Evolutionary conservation across 2,329 filamentous ascomycete genomes (phyloP).

Genomic region (Aspergillus spinulosporus): DNA sequence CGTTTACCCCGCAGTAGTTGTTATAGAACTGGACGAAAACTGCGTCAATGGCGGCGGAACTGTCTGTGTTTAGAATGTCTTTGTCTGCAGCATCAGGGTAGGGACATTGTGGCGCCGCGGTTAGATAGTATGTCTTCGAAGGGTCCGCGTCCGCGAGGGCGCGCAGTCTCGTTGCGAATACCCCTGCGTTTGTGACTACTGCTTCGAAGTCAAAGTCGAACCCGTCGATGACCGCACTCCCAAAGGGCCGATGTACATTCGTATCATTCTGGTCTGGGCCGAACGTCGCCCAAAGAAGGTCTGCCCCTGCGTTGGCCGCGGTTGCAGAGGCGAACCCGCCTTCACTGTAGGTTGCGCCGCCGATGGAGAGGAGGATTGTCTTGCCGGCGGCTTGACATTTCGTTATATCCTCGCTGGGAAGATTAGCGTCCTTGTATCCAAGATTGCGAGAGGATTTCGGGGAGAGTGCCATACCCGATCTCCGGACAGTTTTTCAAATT

Average conservation of each 20-base stretch:
- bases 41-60: conserved; percentile 59
- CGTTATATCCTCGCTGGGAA: conserved; percentile 47
- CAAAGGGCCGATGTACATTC: conserved; percentile 64
- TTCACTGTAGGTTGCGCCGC: conserved; percentile 69
- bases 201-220: conserved; percentile 77
- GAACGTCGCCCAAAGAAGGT: conserved; percentile 70
- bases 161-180: conserved; percentile 62
- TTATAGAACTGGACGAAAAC: conserved; percentile 69
- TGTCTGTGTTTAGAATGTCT: conserved; percentile 55
- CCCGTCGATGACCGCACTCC: conserved; percentile 65
- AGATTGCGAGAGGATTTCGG: not conserved
- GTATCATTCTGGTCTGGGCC: conserved; percentile 48
- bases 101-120: conserved; percentile 67
- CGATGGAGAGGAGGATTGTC: conserved; percentile 71
- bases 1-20: conserved; percentile 63
- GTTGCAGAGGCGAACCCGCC: conserved; percentile 61
- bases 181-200: conserved; percentile 57
- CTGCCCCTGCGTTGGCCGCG: conserved; percentile 58
- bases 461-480: conserved; percentile 55
- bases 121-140: conserved; percentile 59
- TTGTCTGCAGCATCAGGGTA: conserved; percentile 64
- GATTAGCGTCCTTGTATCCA: not conserved
- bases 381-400: conserved; percentile 67
- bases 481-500: conserved; percentile 62
- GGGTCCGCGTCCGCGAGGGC: conserved; percentile 53